These are phyloP conservation scores for Psilocybe azurescens DNA, from an alignment of 768 basidiomycete genomes.

Conservation along the genomic window DNA sequence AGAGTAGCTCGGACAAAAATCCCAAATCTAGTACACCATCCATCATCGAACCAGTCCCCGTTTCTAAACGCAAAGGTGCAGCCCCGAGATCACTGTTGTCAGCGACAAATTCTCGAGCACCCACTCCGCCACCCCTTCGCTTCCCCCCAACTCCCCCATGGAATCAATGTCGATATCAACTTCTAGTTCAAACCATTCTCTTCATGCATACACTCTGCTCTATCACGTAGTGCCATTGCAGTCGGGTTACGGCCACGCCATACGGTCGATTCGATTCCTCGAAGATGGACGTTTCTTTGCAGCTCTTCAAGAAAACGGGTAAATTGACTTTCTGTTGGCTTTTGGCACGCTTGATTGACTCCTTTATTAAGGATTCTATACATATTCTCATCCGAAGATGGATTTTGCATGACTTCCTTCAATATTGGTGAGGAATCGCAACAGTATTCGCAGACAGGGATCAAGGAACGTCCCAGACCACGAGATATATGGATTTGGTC, in stretches of 20 bases:
- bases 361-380: constrained; percentile 55
- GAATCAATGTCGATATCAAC: constrained; percentile 27
- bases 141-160: constrained; percentile 40
- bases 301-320: constrained; percentile 73
- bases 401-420: constrained; percentile 33
- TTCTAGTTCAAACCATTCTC: constrained; percentile 22
- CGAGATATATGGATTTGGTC: constrained; percentile 52
- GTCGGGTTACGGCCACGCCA: constrained; percentile 40
- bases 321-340: neutral
- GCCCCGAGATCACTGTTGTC: constrained; percentile 49
- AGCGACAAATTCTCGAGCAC: constrained; percentile 47
- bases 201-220: constrained; percentile 34
- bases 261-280: constrained; percentile 53
- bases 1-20: constrained; percentile 26
- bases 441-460: constrained; percentile 28
- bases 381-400: constrained; percentile 59
- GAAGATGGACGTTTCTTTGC: constrained; percentile 48
- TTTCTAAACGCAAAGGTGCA: constrained; percentile 35
- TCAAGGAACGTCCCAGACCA: constrained; percentile 36
- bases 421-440: constrained; percentile 32
- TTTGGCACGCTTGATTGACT: constrained; percentile 4
- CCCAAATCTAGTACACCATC: constrained; percentile 31
- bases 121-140: constrained; percentile 45
- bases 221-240: constrained; percentile 56
- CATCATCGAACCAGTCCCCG: constrained; percentile 25